A percentile compares a stretch with the other conserved stretches of the same genome.
phyloP scores from a whole-genome alignment of 257 asterid genomes.

The Henckelia pumila region DNA sequence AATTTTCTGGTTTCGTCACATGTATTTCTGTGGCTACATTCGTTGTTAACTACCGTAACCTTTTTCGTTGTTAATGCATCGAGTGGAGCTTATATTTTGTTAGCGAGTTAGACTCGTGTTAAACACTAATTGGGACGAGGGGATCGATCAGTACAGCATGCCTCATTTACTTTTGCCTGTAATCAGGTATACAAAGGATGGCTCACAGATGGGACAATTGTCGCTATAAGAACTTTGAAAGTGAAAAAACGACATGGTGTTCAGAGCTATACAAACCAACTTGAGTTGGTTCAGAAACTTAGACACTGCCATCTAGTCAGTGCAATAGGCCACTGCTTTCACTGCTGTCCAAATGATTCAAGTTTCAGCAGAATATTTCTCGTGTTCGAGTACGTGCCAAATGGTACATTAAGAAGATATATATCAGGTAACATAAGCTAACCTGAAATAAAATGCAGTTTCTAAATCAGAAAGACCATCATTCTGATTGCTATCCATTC shows the following conservation, averaged over 20 bases:
- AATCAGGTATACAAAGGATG: constrained; percentile 66
- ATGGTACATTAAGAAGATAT: constrained; percentile 53
- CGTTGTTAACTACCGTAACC: neutral
- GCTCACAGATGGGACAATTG: constrained; percentile 58
- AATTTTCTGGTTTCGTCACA: neutral
- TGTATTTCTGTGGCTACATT: neutral
- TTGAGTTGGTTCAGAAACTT: constrained; percentile 63
- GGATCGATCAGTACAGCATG: neutral
- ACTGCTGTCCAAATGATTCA: constrained; percentile 62
- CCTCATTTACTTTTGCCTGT: neutral
- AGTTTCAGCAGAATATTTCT: constrained; percentile 35
- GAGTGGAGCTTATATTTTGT: neutral
- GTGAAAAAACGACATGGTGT: constrained; percentile 45
- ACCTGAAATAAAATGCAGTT: neutral
- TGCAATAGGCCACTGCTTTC: constrained; percentile 82
- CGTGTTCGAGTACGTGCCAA: constrained; percentile 65
- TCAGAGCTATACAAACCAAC: constrained; percentile 67
- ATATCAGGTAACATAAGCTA: constrained; percentile 49
- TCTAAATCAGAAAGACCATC: neutral
- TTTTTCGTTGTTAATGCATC: neutral
- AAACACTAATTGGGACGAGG: neutral
- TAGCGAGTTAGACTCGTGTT: neutral
- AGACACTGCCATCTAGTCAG: constrained; percentile 72
- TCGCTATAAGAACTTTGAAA: constrained; percentile 62
- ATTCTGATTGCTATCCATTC: constrained; percentile 2